Percentiles rank a stretch among this genome's conserved stretches.
Evolutionary conservation across 78 protist genomes (phyloP).

Genomic region (Bodo saltans): DNA sequence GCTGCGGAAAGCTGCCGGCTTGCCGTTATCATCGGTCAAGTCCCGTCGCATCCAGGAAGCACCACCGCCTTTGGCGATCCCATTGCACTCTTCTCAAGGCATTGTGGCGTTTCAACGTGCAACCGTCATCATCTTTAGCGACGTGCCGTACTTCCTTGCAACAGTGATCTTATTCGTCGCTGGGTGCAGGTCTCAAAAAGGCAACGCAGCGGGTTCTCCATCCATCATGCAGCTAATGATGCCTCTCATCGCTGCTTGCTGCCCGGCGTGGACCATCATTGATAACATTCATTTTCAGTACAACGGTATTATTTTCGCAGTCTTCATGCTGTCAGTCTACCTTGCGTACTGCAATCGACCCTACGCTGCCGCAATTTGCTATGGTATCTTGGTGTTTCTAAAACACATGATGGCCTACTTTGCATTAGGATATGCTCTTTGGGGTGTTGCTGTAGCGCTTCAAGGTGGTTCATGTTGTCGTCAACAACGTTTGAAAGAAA

Average conservation of each 20-base stretch:
- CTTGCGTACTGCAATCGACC: background rate
- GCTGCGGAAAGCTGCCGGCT: slow-evolving; percentile 47
- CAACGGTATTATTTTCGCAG: slow-evolving; percentile 79
- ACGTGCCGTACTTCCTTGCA: background rate
- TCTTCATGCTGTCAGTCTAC: slow-evolving; percentile 5
- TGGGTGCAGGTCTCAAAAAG: no score
- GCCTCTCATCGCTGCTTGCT: no score
- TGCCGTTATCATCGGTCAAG: background rate
- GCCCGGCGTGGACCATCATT: background rate
- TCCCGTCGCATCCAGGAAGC: background rate
- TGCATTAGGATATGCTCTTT: slow-evolving; percentile 65
- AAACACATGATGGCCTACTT: slow-evolving; percentile 81
- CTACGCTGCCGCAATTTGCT: slow-evolving; percentile 30
- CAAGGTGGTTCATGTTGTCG: no score
- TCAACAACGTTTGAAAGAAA: no score
- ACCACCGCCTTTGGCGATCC: background rate
- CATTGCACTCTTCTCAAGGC: background rate
- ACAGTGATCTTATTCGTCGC: background rate
- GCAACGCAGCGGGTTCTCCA: no score
- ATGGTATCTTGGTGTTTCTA: slow-evolving; percentile 55
- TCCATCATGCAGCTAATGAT: no score
- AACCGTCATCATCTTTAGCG: background rate
- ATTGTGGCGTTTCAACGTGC: background rate
- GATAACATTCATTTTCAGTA: slow-evolving; percentile 81
- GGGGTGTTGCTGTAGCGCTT: background rate